phyloP scores from a whole-genome alignment of 345 rosid genomes.

The Rubroshorea leprosula region DNA sequence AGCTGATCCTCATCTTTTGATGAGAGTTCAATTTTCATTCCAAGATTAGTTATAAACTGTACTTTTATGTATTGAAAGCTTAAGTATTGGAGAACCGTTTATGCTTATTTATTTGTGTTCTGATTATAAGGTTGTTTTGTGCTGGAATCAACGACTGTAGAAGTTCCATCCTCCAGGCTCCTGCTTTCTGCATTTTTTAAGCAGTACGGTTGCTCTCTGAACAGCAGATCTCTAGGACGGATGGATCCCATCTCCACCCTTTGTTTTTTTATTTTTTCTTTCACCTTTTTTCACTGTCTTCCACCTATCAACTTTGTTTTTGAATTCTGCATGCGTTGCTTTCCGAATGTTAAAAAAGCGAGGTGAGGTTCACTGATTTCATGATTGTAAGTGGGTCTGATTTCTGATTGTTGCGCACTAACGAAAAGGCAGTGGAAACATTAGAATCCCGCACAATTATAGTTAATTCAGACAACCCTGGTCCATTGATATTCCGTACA shows the following conservation, averaged over 20 bases:
- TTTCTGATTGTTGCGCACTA: constrained; percentile 26
- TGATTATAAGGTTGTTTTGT: too few species aligned
- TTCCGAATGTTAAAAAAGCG: constrained; percentile 20
- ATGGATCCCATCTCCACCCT: background rate
- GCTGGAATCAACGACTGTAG: too few species aligned
- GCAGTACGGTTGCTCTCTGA: background rate
- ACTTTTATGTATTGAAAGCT: background rate
- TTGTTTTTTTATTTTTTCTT: background rate
- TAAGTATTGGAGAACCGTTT: background rate
- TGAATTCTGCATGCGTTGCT: constrained; percentile 1
- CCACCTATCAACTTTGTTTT: constrained; percentile 11
- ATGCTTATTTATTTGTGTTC: background rate
- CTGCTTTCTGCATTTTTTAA: background rate
- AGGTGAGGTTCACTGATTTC: constrained; percentile 18
- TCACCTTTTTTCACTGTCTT: background rate
- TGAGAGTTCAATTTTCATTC: background rate
- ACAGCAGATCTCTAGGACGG: background rate
- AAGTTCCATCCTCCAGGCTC: too few species aligned
- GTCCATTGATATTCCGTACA: too few species aligned
- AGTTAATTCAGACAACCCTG: too few species aligned
- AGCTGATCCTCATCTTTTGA: background rate
- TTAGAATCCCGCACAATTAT: too few species aligned
- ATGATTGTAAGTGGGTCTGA: constrained; percentile 17
- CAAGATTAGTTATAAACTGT: background rate
- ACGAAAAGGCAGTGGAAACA: constrained; percentile 8